These are phyloP conservation scores for Phytophthora cajani DNA, from an alignment of 352 stramenopile genomes.

Conservation along the genomic window DNA sequence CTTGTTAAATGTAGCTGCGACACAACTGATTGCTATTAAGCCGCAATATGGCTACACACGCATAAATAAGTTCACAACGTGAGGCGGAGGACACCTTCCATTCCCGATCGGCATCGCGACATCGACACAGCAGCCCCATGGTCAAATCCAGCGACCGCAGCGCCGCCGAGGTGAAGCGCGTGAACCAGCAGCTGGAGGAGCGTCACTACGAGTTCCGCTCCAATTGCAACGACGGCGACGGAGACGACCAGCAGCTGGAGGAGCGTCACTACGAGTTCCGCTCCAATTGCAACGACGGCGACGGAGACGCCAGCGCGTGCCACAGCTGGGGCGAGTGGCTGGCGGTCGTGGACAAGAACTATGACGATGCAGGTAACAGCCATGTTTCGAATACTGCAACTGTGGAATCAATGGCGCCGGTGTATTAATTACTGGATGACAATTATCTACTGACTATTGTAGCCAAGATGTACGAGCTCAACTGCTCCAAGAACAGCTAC, in stretches of 20 bases:
- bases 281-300: conserved; percentile 85
- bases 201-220: conserved; percentile 89
- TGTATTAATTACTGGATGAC: neutral
- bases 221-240: conserved; percentile 86
- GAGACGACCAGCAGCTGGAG: conserved; percentile 82
- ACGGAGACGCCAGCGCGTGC: conserved; percentile 85
- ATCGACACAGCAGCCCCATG: conserved; percentile 25
- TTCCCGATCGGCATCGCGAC: conserved; percentile 1
- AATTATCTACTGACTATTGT: neutral
- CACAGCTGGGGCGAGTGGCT: conserved; percentile 90
- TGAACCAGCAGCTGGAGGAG: conserved; percentile 88
- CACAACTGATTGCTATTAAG: neutral
- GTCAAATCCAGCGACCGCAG: conserved; percentile 51
- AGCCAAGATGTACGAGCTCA: conserved; percentile 84
- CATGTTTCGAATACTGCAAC: neutral
- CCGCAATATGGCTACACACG: neutral
- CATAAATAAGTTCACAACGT: conserved; percentile 10
- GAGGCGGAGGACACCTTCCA: neutral
- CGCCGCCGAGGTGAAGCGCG: conserved; percentile 68
- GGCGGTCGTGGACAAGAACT: conserved; percentile 89
- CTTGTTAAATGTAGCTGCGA: neutral
- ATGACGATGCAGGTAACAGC: conserved; percentile 62
- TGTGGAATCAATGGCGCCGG: neutral
- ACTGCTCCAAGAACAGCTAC: conserved; percentile 86
- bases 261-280: conserved; percentile 89